Percentiles rank a stretch among this genome's conserved stretches.
These are phyloP conservation scores for Beta lomatogona DNA, from an alignment of 179 eudicot genomes.

Conservation along the genomic window DNA sequence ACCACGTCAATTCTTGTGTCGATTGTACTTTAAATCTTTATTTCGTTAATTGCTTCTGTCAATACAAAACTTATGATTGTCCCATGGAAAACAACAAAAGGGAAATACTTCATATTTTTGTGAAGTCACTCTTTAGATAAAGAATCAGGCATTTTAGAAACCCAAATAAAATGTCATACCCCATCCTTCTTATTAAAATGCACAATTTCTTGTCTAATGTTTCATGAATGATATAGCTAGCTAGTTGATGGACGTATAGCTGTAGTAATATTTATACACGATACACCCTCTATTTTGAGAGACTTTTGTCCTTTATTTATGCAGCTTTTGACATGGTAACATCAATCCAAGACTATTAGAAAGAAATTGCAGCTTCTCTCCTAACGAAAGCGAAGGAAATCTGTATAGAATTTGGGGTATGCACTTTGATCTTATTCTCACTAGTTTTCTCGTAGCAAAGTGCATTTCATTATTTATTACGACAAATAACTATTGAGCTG, in stretches of 20 bases:
- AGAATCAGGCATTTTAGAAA: background rate
- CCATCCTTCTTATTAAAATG: background rate
- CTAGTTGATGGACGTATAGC: background rate
- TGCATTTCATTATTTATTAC: no score
- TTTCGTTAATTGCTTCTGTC: no score
- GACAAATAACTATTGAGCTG: background rate
- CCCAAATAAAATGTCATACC: background rate
- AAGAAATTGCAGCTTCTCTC: constrained; percentile 42
- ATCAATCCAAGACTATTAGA: constrained; percentile 50
- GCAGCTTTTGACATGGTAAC: constrained; percentile 52
- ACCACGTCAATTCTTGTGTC: no score
- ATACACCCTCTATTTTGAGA: background rate
- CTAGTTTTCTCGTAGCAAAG: background rate
- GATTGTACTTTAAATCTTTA: no score
- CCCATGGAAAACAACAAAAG: background rate
- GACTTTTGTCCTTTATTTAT: background rate
- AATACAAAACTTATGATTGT: background rate
- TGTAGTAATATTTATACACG: background rate
- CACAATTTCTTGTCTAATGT: background rate
- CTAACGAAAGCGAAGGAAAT: constrained; percentile 59
- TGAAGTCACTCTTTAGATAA: background rate
- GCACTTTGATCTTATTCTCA: background rate
- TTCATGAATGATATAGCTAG: background rate
- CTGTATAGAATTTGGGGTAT: constrained; percentile 60
- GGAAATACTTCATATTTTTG: no score